Evolutionary conservation across 345 rosid species (phyloP).

Genomic region (Salix udensis): DNA sequence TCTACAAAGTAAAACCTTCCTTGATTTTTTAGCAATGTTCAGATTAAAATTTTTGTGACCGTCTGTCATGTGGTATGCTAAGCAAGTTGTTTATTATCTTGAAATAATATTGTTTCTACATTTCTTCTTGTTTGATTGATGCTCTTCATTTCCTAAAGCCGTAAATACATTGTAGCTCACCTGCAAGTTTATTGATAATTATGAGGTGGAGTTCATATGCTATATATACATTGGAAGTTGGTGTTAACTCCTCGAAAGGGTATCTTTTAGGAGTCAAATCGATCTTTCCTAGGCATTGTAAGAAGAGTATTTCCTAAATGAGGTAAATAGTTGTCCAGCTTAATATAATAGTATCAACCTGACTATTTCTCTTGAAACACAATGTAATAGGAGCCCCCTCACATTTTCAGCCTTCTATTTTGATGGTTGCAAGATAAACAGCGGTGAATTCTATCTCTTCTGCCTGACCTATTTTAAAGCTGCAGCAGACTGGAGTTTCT

Average conservation of each 20-base stretch:
- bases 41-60: neutral
- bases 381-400: neutral
- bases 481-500: neutral
- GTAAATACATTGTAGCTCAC: neutral
- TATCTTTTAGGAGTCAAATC: neutral
- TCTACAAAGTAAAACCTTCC: neutral
- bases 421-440: neutral
- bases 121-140: neutral
- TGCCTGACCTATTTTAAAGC: neutral
- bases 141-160: neutral
- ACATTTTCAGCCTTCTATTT: neutral
- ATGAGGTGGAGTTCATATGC: neutral
- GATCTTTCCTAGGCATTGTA: neutral
- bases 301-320: neutral
- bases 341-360: neutral
- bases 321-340: neutral
- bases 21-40: neutral
- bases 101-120: neutral
- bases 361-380: neutral
- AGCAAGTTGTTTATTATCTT: neutral
- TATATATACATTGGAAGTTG: neutral
- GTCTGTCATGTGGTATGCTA: neutral
- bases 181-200: neutral
- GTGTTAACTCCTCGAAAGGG: neutral
- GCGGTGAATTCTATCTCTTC: neutral